Percentiles rank a stretch among this genome's conserved stretches.
Evolutionary conservation across 1,284 basidiomycete species (phyloP).

Genomic region (Salmacisia buchloeana): DNA sequence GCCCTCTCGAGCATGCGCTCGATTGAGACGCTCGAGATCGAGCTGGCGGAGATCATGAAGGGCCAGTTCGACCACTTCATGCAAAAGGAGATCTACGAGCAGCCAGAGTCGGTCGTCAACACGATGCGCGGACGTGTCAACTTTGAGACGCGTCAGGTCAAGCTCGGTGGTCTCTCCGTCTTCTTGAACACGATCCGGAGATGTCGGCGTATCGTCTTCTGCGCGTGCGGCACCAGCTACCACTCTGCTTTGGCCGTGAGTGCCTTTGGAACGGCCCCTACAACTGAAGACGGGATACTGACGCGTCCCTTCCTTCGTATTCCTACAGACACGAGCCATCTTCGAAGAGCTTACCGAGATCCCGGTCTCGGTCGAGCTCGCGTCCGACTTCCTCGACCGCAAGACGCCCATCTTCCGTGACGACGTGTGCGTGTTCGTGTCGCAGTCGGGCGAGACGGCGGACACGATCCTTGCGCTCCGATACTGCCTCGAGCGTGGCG

Average conservation of each 20-base stretch:
- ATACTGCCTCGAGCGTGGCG: conserved; percentile 89
- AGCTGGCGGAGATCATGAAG: conserved; percentile 99
- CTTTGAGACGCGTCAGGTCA: conserved; percentile 88
- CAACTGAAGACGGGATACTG: not conserved
- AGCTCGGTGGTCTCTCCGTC: conserved; percentile 87
- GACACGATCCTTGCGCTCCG: conserved; percentile 94
- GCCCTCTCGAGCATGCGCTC: conserved; percentile 75
- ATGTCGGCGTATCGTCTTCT: conserved; percentile 89
- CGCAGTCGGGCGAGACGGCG: conserved; percentile 96
- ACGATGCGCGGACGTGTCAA: conserved; percentile 99
- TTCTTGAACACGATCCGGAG: conserved; percentile 95
- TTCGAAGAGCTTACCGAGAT: conserved; percentile 99
- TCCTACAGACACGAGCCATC: conserved; percentile 70
- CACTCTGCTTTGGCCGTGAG: conserved; percentile 83
- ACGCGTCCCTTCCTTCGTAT: not conserved
- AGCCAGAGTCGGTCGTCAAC: conserved; percentile 99
- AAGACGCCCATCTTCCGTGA: conserved; percentile 99
- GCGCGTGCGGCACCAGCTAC: conserved; percentile 95
- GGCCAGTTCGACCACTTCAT: conserved; percentile 99
- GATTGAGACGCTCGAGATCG: conserved; percentile 97
- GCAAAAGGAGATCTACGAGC: conserved; percentile 99
- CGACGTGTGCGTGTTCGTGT: conserved; percentile 93
- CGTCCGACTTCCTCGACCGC: conserved; percentile 96
- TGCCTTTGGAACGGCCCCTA: not conserved
- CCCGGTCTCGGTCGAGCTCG: conserved; percentile 92